Conservation (phyloP, 176 grass and related monocot species). For the Carex scoparia region DNA sequence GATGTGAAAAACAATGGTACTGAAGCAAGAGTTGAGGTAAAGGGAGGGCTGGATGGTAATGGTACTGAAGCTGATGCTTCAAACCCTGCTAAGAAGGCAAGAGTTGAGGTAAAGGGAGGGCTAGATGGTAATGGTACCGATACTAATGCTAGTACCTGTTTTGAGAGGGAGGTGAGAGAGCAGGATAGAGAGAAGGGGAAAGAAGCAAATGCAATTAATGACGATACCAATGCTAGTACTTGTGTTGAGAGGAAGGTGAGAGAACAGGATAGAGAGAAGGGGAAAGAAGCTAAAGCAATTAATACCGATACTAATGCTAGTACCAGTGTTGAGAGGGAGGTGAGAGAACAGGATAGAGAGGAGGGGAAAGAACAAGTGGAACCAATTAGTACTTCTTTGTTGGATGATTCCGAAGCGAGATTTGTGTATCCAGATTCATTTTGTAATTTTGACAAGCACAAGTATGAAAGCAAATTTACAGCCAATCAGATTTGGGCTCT, state of each 20-base stretch:
- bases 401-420: neutral
- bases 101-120: conserved; percentile 1
- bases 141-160: no score
- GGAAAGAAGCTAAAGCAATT: neutral
- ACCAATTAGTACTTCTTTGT: neutral
- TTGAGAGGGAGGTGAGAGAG: no score
- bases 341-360: conserved; percentile 31
- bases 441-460: conserved; percentile 71
- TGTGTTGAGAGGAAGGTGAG: no score
- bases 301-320: neutral
- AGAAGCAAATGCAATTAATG: no score
- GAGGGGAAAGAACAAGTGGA: neutral
- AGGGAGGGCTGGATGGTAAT: neutral
- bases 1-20: conserved; percentile 9
- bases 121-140: neutral
- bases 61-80: neutral
- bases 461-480: conserved; percentile 42
- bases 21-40: neutral
- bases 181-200: no score
- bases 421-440: conserved; percentile 61
- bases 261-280: conserved; percentile 13
- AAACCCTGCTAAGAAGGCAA: conserved; percentile 1
- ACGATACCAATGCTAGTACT: no score
- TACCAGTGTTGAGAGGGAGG: conserved; percentile 20
- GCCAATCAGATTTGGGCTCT: conserved; percentile 81